Conservation (phyloP, 2,329 filamentous ascomycete genomes). For the Hypoxylon sp. region DNA sequence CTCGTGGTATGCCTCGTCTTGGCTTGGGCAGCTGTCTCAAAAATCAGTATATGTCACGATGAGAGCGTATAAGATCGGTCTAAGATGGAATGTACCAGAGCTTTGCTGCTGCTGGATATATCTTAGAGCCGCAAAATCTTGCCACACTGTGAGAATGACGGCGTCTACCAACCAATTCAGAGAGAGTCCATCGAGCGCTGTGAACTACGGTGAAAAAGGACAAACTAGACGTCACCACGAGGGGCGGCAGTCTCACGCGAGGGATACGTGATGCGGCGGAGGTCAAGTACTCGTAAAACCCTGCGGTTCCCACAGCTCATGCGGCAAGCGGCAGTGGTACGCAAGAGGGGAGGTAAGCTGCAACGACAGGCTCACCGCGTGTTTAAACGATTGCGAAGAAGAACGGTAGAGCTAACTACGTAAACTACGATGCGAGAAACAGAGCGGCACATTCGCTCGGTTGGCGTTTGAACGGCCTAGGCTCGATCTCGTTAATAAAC, state of each 20-base stretch:
- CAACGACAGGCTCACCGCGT: conserved; percentile 13
- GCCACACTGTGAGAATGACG: conserved; percentile 23
- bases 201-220: conserved; percentile 13
- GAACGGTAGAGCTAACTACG: conserved; percentile 12
- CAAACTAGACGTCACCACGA: conserved; percentile 24
- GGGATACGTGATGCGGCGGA: conserved; percentile 30
- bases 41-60: conserved; percentile 25
- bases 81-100: conserved; percentile 14
- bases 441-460: conserved; percentile 14
- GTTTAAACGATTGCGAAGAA: conserved; percentile 26
- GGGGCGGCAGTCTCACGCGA: conserved; percentile 30
- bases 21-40: conserved; percentile 33
- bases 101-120: conserved; percentile 12
- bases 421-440: no score
- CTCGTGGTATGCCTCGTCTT: conserved; percentile 29
- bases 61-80: conserved; percentile 13
- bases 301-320: conserved; percentile 29
- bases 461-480: conserved; percentile 23
- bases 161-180: conserved; percentile 30
- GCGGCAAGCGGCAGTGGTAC: conserved; percentile 34
- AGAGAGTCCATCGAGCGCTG: conserved; percentile 18
- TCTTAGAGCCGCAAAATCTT: conserved; percentile 23
- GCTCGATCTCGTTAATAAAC: conserved; percentile 28
- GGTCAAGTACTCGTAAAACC: conserved; percentile 28
- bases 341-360: conserved; percentile 14